phyloP scores from a whole-genome alignment of 352 stramenopile species.

The Globisporangium echinulatum region DNA sequence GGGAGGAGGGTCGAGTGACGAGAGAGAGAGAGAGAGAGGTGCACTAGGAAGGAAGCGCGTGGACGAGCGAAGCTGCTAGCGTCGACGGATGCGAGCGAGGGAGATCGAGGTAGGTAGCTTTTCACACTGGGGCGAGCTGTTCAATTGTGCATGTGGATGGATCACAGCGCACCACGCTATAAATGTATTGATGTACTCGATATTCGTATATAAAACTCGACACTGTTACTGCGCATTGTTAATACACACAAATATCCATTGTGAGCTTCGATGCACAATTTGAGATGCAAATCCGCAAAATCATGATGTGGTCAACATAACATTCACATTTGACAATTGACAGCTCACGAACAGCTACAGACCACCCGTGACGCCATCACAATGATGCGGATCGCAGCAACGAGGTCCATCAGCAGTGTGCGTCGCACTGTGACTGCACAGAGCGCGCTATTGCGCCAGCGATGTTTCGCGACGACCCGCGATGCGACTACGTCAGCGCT shows the following conservation, averaged over 20 bases:
- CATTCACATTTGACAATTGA: too few relatives aligned
- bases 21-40: neutral
- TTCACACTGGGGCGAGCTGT: neutral
- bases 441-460: conserved; percentile 1
- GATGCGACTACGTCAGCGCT: neutral
- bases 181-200: neutral
- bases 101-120: neutral
- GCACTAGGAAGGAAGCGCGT: neutral
- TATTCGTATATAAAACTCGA: neutral
- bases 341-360: too few relatives aligned
- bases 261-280: too few relatives aligned
- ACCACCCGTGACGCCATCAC: too few relatives aligned
- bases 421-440: neutral
- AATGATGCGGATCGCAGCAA: too few relatives aligned
- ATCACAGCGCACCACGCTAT: conserved; percentile 1
- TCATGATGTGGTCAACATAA: too few relatives aligned
- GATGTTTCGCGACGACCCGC: neutral
- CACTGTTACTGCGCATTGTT: neutral
- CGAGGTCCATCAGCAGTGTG: conserved; percentile 8
- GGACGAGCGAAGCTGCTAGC: neutral
- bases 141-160: neutral
- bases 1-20: neutral
- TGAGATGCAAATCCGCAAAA: too few relatives aligned
- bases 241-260: neutral
- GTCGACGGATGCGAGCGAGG: neutral